Base-by-base conservation (phyloP, 345 rosid genomes). In the Mallotus nudiflorus region DNA sequence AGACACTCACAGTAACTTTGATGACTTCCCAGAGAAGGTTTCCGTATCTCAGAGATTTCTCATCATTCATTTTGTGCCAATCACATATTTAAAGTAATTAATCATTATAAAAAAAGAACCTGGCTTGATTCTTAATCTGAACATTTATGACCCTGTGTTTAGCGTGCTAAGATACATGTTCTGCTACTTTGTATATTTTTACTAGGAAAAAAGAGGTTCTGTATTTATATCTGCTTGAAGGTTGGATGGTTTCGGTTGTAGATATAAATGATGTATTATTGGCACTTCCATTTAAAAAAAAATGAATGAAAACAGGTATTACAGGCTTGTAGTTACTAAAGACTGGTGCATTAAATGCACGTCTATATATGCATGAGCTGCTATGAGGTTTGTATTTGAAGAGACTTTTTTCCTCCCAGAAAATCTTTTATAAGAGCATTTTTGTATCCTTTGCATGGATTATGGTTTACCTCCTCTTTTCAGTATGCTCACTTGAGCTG, bases 1-100 rank as follows among this genome's bases (percentile, higher is more conserved):
- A 72, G 84, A 81, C 57, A 22, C 72, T 61, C 84, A 83, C 59
- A 68, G 51, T 68, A 78, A 56, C 75, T 81, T 81, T 61, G 79
- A 81, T 25, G 77, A 76, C 61, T 78, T 83, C 59, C 79, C 83
- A 25, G 79, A 77, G 49, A 83, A 80, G 84, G 84, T 78, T 75
- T 62, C 55, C 28, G n/a, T 12, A 25, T 51, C 52, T 29, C 37
- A 37, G 14, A 51, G 33, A 20, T 68, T 56, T 13, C 33, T 25
- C 24, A 44, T 40, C n/a, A 28, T n/a, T 50, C 18, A 28, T 31
- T 62, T 28, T 16, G 49, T 33, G 29, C 58, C 40, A 44, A 25
- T 12, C 63, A 40, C n/a, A 51, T 53, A 11, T 9, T 28, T 52
- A 13, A 19, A 54, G 59, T 37, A 20, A 53, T 63, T 46, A 63